Evolutionary conservation across 208 protist species (phyloP), one percentile per base, ranked within the genome.

Genomic region (Endotrypanum monterogeii): DNA sequence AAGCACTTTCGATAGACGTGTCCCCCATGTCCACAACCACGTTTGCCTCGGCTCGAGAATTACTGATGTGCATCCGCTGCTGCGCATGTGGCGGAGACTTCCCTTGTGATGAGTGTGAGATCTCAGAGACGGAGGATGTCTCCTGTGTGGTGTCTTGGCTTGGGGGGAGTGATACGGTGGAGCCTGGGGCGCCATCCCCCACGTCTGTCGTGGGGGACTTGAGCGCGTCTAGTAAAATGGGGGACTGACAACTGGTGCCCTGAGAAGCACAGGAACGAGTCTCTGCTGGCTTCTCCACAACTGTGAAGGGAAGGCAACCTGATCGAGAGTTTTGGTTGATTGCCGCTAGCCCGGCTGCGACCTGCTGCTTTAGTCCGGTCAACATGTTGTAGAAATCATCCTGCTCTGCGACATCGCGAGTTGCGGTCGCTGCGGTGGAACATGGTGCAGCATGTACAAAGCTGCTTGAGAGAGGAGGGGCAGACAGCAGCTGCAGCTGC

Each of bases 341-440:
- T 7, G 63, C 65, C 12, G 57, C n/a, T 41, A 83, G 72, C 11
- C 72, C 74, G 14, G 78, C 66, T 7, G 52, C 46, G 39, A 86
- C 82, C 41, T 86, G 78, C 25, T 55, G 60, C 23, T 81, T 78
- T 23, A 89, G 76, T 4, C 67, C 76, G 14, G 69, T 55, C 39
- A 86, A 41, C 85, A 89, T 89, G 28, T 62, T 66, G 30, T 73
- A 62, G 6, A 89, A 74, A 44, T 70, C 75, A 58, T 87, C 85
- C 14, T 37, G 39, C 4, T 48, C 63, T 32, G 63, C 28, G 28
- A 32, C n/a, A 28, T 23, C 28, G 63, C n/a, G 3, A 37, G 63
- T 9, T 14, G 20, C 51, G 44, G 12, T 54, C 63, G 25, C 44
- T 28, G 63, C 63, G 9, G 63, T 58, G 2, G 63, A 51, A 56